Base-by-base conservation (phyloP, 108 stramenopile species). In the Aurantiochytrium sp. region DNA sequence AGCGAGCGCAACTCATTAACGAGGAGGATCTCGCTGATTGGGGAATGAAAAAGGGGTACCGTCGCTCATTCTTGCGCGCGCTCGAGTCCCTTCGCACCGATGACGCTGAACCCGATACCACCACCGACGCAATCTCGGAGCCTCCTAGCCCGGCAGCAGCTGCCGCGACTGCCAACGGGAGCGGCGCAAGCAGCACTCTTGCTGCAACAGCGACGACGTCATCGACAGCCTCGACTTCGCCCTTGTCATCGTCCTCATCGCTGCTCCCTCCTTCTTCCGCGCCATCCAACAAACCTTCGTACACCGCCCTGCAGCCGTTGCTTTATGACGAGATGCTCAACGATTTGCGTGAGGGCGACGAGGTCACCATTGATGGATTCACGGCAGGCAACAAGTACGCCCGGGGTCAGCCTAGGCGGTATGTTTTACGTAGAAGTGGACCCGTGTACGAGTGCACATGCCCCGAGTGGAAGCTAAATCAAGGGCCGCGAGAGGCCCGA, bases 31-130 rank as follows among this genome's bases (percentile, higher is more conserved):
- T 91, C 23, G 60, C 44, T 21, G 88, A 45, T 23, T 87, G 89
- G 90, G 91, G 91, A 6, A 89, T 91, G 88, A 90, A 90, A 59
- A 90, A 71, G 90, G 90, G 90, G 5, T 44, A 60, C 29, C 58
- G 58, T 5, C 88, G 83, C 42, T 58, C 29, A 16, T 53, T 89
- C 12, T 43, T 88, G 23, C 88, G 45, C 21, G 88, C 88, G 44
- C 21, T 58, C 44, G 42, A 60, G 10, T 45, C 59, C 0, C 10
- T 60, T 14, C 35, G 43, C n/a, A 49, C 5, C 58, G 23, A 25
- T 6, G n/a, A 55, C 58, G 57, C 23, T 5, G 87, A 51, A 35
- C 5, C 53, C 58, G 51, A 44, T 5, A 42, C 47, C 23, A 25
- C 47, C 23, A 25, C 47, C 5, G 87, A 23, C 12, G 19, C 12